Evolutionary conservation across 352 stramenopile species (phyloP), one percentile per base, ranked within the genome.

Genomic region (Saprolegnia parasitica): DNA sequence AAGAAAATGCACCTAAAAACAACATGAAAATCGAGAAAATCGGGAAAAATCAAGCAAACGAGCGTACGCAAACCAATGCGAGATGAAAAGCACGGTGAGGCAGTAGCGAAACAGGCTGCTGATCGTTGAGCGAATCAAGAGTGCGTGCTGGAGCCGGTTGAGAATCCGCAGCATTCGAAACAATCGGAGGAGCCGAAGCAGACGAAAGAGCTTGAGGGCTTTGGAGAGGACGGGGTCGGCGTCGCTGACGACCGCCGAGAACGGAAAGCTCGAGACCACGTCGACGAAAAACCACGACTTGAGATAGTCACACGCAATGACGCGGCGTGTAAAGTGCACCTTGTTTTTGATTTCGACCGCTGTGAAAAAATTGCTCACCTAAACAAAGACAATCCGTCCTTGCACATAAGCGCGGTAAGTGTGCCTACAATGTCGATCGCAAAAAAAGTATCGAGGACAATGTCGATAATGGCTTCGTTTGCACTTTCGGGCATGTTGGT

Each of bases 61-160:
- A n/a, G n/a, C 62, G 49, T 70, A 70, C 63, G 77, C 91, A 71
- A 91, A 84, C 83, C 83, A 91, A 55, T 91, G 83, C 15, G 81
- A 86, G 16, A 84, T 80, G 61, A 89, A 88, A 24, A 83, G 68
- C 4, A 91, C 83, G 56, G 88, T 80, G 40, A 90, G 79, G 67
- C 76, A 79, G 55, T 88, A 91, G 64, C 86, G 86, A 67, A 89
- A 75, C 49, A 88, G 75, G 2, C 77, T 78, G 50, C 77, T 87
- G 21, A 91, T 74, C 4, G 83, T 89, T 37, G 81, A 91, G 16
- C 84, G 84, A 55, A 91, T 85, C 61, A 91, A 80, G 61, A 91
- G 60, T 11, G 81, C 77, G 55, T 88, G 81, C 47, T 88, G 82
- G 54, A 91, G 80, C 18, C 81, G 83, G 21, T 80, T 77, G 20